Percentiles rank a stretch among this genome's conserved stretches.
These are phyloP conservation scores for Diplodia seriata DNA, from an alignment of 2,329 filamentous ascomycete genomes.

Conservation along the genomic window DNA sequence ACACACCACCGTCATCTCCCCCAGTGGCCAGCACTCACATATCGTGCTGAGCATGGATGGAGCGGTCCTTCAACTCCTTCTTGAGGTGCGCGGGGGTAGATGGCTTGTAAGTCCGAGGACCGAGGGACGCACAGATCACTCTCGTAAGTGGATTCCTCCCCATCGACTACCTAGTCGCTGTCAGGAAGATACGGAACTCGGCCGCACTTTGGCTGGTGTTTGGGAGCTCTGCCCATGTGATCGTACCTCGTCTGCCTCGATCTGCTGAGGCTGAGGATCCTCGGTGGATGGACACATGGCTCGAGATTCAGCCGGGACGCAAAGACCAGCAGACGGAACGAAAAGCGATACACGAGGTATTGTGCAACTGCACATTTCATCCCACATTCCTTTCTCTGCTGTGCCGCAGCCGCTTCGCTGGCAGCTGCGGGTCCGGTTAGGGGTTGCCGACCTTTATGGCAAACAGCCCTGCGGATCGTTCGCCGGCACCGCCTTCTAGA, in stretches of 20 bases:
- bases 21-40: neutral
- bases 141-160: neutral
- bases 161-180: neutral
- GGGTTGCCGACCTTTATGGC: neutral
- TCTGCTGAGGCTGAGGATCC: neutral
- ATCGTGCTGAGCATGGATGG: slow-evolving; percentile 16
- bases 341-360: neutral
- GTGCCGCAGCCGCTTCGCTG: neutral
- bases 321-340: neutral
- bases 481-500: neutral
- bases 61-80: slow-evolving; percentile 37
- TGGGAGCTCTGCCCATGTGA: neutral
- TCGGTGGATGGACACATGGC: neutral
- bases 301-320: neutral
- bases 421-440: neutral
- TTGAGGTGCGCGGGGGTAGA: slow-evolving; percentile 35
- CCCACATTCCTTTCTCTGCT: neutral
- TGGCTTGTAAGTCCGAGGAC: neutral
- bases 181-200: neutral
- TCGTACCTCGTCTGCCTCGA: slow-evolving; percentile 4
- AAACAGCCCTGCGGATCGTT: neutral
- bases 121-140: neutral
- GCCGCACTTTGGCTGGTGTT: neutral
- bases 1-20: too few relatives aligned
- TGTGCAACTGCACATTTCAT: neutral